phyloP scores from a whole-genome alignment of 495 filamentous ascomycete genomes.

The Lepidopterella palustris region DNA sequence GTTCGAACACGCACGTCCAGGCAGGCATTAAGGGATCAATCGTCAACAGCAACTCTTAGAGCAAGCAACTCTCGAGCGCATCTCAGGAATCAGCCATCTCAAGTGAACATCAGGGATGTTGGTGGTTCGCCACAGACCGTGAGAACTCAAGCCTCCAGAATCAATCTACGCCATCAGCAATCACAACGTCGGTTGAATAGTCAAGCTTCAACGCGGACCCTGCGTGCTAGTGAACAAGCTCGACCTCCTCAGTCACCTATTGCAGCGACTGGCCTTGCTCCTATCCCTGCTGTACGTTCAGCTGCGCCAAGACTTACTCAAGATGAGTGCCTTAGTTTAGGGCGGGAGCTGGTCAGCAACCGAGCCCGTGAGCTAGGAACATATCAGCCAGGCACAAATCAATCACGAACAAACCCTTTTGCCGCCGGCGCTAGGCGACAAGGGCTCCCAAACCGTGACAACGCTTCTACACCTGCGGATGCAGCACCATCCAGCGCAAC shows the following conservation, averaged over 20 bases:
- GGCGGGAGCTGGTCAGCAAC: constrained; percentile 22
- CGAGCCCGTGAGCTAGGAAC: constrained; percentile 15
- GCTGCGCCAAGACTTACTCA: constrained; percentile 14
- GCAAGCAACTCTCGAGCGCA: constrained; percentile 18
- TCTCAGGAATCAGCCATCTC: constrained; percentile 15
- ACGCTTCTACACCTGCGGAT: not conserved
- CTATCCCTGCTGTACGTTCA: not conserved
- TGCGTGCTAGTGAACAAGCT: constrained; percentile 23
- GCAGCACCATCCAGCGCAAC: not conserved
- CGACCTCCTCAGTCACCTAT: constrained; percentile 15
- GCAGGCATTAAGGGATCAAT: constrained; percentile 27
- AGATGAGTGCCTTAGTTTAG: constrained; percentile 18
- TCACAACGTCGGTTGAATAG: constrained; percentile 25
- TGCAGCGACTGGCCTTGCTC: not conserved
- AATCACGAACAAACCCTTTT: constrained; percentile 21
- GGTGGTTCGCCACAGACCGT: constrained; percentile 11
- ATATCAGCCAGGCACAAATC: constrained; percentile 4
- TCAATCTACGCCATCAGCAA: constrained; percentile 23
- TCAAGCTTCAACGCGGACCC: constrained; percentile 24
- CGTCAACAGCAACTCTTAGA: constrained; percentile 30
- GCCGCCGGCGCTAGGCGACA: constrained; percentile 5
- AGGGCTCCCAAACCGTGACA: constrained; percentile 7
- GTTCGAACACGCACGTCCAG: constrained; percentile 25
- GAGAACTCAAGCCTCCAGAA: constrained; percentile 21
- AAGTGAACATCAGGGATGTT: constrained; percentile 19